phyloP scores from a whole-genome alignment of 2,329 filamentous ascomycete genomes.

The Xylaria sp. region DNA sequence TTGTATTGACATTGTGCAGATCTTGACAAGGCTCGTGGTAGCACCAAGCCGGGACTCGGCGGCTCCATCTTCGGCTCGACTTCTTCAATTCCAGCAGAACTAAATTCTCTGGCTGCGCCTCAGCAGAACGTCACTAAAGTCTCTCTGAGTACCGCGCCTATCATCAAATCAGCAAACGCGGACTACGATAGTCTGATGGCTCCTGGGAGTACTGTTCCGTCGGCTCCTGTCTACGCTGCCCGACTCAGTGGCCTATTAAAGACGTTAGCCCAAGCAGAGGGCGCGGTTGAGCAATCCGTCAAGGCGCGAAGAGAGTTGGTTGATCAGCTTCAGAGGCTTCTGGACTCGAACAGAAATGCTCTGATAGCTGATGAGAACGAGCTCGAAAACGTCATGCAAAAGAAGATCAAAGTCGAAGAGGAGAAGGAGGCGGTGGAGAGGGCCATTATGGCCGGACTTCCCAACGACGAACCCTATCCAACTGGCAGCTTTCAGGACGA shows the following conservation, averaged over 20 bases:
- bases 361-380: constrained; percentile 76
- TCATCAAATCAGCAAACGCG: constrained; percentile 75
- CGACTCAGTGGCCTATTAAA: constrained; percentile 90
- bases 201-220: constrained; percentile 73
- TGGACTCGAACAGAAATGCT: constrained; percentile 77
- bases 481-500: constrained; percentile 59
- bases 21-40: constrained; percentile 69
- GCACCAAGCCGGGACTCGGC: constrained; percentile 63
- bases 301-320: constrained; percentile 84
- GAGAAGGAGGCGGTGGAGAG: constrained; percentile 92
- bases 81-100: constrained; percentile 77
- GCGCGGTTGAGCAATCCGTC: constrained; percentile 87
- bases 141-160: constrained; percentile 72
- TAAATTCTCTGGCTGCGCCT: constrained; percentile 77
- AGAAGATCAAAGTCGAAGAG: constrained; percentile 77
- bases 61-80: constrained; percentile 74
- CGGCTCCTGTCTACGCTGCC: constrained; percentile 90
- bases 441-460: constrained; percentile 86
- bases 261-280: constrained; percentile 87
- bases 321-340: constrained; percentile 81
- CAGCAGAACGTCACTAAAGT: constrained; percentile 81
- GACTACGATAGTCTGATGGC: constrained; percentile 89
- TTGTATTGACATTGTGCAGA: constrained; percentile 56
- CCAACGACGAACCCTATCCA: constrained; percentile 65
- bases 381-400: constrained; percentile 70